Conservation (phyloP, 1,284 basidiomycete species). For the Ustilago cynodontis region DNA sequence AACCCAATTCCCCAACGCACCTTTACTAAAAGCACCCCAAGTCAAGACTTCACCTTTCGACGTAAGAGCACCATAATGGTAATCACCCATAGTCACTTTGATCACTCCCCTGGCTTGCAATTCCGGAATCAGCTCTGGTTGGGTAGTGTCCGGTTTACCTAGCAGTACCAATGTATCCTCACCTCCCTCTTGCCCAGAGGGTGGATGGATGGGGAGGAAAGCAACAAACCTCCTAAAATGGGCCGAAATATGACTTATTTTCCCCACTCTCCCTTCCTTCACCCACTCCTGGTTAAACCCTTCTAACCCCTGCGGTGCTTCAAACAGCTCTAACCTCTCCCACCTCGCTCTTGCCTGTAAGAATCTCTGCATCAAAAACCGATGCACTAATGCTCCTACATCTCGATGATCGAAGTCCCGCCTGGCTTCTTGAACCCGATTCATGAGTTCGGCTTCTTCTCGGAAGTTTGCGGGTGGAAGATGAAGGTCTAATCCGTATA, state of each 20-base stretch:
- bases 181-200: conserved; percentile 56
- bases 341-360: conserved; percentile 10
- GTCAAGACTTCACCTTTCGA: conserved; percentile 80
- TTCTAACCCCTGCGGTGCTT: conserved; percentile 4
- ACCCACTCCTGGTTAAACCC: conserved; percentile 29
- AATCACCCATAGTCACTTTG: conserved; percentile 87
- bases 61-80: conserved; percentile 87
- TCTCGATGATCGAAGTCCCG: not conserved
- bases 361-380: not conserved
- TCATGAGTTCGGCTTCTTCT: conserved; percentile 4
- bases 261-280: conserved; percentile 8
- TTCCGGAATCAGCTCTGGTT: conserved; percentile 77
- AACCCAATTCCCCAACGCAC: conserved; percentile 82
- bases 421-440: not conserved
- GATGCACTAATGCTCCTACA: not conserved
- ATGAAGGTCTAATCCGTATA: conserved; percentile 45
- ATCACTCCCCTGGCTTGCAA: conserved; percentile 82
- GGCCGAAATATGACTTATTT: conserved; percentile 79
- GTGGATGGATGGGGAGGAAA: conserved; percentile 77
- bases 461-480: not conserved
- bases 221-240: conserved; percentile 83
- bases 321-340: conserved; percentile 19
- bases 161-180: conserved; percentile 54
- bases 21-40: conserved; percentile 83
- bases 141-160: conserved; percentile 57